Base-by-base conservation (phyloP, 2,329 filamentous ascomycete genomes). In the Botryotinia calthae region DNA sequence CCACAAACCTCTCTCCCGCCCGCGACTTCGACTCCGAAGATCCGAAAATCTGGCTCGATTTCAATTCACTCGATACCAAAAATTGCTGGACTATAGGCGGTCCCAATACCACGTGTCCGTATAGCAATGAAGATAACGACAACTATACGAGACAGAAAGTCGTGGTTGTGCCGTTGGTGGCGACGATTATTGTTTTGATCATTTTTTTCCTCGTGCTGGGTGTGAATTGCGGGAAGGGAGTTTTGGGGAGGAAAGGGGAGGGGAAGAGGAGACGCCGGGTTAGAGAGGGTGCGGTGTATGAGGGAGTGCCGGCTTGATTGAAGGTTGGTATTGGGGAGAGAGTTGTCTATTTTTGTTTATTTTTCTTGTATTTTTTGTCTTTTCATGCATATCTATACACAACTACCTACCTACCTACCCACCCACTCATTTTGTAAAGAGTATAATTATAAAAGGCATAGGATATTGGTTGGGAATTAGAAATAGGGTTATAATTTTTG, bases 231-330 rank as follows among this genome's bases (percentile, higher is more conserved):
- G 51, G 51, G n/a, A 85, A 87, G 0, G 86, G 85, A 78, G 91
- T 88, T 0, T 79, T 90, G 20, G 88, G 91, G 75, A 86, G 89
- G 67, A 91, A 91, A 78, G 90, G 88, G 78, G 89, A 88, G 74
- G 85, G 87, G 7, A 90, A 91, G 65, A 85, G 84, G 77, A 84
- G 86, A 77, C 79, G 81, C 72, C 81, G 81, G 62, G 81, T 82
- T 31, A 83, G 84, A 74, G 88, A 88, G 2, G 65, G 34, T 2
- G 34, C 37, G 48, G 88, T 91, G 77, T 91, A 92, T 82, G 90
- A 92, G 79, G 90, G 90, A 25, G 89, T 92, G 68, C 90, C 90
- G 22, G 79, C 78, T 44, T 80, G 58, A 40, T 44, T 80, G 58
- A 40, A 7, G 25, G 8, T n/a, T 16, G 2, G 14, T 37, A 9